phyloP scores from a whole-genome alignment of 768 basidiomycete genomes.

The Trametes cingulata region DNA sequence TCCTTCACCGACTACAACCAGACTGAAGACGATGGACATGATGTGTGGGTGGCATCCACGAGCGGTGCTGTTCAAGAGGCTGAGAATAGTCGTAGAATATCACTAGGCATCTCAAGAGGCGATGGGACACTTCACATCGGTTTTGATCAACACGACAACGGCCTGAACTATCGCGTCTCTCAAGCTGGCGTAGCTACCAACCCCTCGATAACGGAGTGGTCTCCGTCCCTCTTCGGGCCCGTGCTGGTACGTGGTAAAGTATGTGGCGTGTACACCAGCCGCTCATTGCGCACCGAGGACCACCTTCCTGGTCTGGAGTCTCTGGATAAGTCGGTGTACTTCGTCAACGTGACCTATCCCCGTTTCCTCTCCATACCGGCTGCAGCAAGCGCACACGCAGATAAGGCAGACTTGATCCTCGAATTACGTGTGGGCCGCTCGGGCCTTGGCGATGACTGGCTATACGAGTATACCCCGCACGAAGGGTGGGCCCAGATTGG shows the following conservation, averaged over 20 bases:
- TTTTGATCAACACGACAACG: constrained; percentile 41
- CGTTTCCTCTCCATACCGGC: constrained; percentile 30
- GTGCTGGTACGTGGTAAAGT: constrained; percentile 26
- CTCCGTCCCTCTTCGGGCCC: constrained; percentile 31
- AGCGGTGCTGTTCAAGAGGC: background rate
- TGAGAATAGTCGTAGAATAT: constrained; percentile 30
- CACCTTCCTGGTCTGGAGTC: constrained; percentile 36
- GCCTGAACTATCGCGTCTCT: constrained; percentile 37
- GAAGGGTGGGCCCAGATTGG: constrained; percentile 35
- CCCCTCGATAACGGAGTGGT: constrained; percentile 30
- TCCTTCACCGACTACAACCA: constrained; percentile 38
- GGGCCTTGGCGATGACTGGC: constrained; percentile 40
- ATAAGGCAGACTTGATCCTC: constrained; percentile 33
- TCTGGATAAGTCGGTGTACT: constrained; percentile 33
- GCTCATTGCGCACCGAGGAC: constrained; percentile 23
- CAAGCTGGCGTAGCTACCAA: constrained; percentile 32
- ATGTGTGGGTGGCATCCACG: constrained; percentile 25
- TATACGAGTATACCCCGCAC: constrained; percentile 36
- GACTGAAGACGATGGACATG: constrained; percentile 40
- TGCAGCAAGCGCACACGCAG: background rate
- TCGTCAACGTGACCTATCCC: constrained; percentile 41
- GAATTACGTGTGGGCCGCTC: constrained; percentile 39
- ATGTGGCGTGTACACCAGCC: background rate
- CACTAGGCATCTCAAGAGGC: constrained; percentile 37
- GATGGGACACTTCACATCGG: constrained; percentile 39